Evolutionary conservation across 495 filamentous ascomycete genomes (phyloP), one percentile per base, ranked within the genome.

Genomic region (Oleoguttula mirabilis): DNA sequence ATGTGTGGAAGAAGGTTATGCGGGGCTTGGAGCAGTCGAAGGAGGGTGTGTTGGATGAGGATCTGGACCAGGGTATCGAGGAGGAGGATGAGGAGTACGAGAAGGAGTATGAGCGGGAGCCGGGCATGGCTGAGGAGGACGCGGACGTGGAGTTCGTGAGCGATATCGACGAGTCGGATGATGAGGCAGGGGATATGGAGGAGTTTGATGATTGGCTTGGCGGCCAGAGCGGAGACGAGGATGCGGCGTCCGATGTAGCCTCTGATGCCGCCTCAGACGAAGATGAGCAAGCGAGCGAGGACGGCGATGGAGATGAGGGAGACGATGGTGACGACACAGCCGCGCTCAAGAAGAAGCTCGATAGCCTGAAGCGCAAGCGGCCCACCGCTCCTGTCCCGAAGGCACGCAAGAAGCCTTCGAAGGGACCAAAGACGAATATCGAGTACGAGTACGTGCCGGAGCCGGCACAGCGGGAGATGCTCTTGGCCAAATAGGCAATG

Each of bases 1-100:
- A 68, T 11, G 86, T 98, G 48, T 98, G 90, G 90, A 94, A 94
- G 79, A 90, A 85, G 73, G 92, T 98, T 20, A 71, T 98, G 34
- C 77, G 79, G 32, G 88, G 87, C 2, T 65, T 96, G 58, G 92
- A 96, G 71, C 71, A 78, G 43, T 74, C 77, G 51, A 87, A 88
- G 19, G 84, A 90, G 57, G 90, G 80, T 33, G 70, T 69, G 52
- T 69, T 86, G 50, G 90, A 96, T 63, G 76, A 83, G 65, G 88
- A 95, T 59, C 56, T 88, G 57, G 88, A 95, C 55, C 72, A 80
- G 43, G 81, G 79, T 7, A 75, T 84, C 53, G 83, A 88, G 55
- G 88, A 86, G 3, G 86, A 94, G 48, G 77, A 80, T 19, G 70
- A 82, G 41, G 73, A 80, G 32, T 73, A 73, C 14, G 79, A 84